These are phyloP conservation scores for Carallia pectinifolia DNA, from an alignment of 345 rosid species.

Conservation along the genomic window DNA sequence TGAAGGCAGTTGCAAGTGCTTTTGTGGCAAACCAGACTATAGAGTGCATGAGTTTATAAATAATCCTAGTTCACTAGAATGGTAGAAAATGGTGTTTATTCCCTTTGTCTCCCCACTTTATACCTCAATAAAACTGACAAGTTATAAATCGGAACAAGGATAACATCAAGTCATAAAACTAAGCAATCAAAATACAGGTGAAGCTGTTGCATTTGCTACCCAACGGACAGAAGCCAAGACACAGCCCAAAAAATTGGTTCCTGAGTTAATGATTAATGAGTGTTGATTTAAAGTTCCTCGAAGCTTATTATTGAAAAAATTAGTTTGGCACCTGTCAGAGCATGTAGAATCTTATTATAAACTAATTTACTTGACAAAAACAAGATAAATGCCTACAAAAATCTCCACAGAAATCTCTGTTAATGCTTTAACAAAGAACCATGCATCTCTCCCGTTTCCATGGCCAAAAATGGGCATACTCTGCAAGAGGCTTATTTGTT, in stretches of 20 bases:
- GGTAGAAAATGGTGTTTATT: too few species aligned
- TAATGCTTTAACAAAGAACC: not conserved
- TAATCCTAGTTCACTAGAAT: too few species aligned
- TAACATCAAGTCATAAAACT: not conserved
- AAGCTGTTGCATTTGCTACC: not conserved
- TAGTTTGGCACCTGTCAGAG: too few species aligned
- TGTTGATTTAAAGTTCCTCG: not conserved
- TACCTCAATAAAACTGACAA: too few species aligned
- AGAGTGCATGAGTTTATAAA: too few species aligned
- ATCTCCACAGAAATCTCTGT: not conserved
- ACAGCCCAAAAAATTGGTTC: not conserved
- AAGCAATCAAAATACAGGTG: not conserved
- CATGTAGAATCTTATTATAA: not conserved
- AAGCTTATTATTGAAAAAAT: too few species aligned
- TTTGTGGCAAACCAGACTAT: too few species aligned
- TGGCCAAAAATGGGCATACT: not conserved
- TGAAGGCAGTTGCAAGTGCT: too few species aligned
- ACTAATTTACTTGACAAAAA: not conserved
- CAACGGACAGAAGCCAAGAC: not conserved
- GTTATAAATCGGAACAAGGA: too few species aligned
- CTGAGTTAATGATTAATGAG: not conserved
- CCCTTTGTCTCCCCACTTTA: too few species aligned
- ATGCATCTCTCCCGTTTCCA: not conserved
- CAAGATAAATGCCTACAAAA: not conserved
- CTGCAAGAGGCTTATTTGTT: not conserved